A percentile compares a stretch with the other conserved stretches of the same genome.
Conservation (phyloP, 257 asterid genomes). For the Plantago ovata region DNA sequence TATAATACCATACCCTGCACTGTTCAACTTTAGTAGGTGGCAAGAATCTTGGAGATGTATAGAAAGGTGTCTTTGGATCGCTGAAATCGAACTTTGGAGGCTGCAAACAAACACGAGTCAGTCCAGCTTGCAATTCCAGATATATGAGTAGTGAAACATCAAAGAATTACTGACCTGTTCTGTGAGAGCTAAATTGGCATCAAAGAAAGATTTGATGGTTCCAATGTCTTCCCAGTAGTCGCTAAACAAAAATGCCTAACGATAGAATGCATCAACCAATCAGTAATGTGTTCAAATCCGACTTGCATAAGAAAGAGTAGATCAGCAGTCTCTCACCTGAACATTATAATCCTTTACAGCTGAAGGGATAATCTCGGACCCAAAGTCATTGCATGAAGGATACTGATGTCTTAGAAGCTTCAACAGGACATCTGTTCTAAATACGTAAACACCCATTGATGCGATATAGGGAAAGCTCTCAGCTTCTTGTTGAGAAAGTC, state of each 20-base stretch:
- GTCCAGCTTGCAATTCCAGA: conserved; percentile 16
- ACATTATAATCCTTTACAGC: conserved; percentile 82
- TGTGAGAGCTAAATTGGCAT: conserved; percentile 90
- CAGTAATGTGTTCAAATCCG: background rate
- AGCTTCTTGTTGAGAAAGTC: conserved; percentile 70
- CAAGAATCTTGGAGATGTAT: conserved; percentile 81
- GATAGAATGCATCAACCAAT: conserved; percentile 18
- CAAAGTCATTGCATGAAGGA: conserved; percentile 89
- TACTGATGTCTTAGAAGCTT: conserved; percentile 55
- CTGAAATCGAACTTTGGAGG: conserved; percentile 73
- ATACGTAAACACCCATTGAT: conserved; percentile 95
- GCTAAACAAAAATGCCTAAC: conserved; percentile 72
- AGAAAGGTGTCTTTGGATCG: conserved; percentile 84
- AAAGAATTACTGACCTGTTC: conserved; percentile 53
- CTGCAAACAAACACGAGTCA: conserved; percentile 37
- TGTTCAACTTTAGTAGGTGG: conserved; percentile 91
- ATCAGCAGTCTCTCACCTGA: conserved; percentile 45
- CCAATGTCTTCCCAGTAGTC: conserved; percentile 99
- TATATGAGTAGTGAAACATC: background rate
- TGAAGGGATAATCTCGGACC: conserved; percentile 91
- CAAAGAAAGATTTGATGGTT: conserved; percentile 80
- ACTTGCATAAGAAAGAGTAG: background rate
- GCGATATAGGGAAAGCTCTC: conserved; percentile 67
- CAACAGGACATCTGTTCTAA: conserved; percentile 69
- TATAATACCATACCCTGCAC: conserved; percentile 61